phyloP scores from a whole-genome alignment of 1,284 basidiomycete genomes.

The Sporisorium graminicola region DNA sequence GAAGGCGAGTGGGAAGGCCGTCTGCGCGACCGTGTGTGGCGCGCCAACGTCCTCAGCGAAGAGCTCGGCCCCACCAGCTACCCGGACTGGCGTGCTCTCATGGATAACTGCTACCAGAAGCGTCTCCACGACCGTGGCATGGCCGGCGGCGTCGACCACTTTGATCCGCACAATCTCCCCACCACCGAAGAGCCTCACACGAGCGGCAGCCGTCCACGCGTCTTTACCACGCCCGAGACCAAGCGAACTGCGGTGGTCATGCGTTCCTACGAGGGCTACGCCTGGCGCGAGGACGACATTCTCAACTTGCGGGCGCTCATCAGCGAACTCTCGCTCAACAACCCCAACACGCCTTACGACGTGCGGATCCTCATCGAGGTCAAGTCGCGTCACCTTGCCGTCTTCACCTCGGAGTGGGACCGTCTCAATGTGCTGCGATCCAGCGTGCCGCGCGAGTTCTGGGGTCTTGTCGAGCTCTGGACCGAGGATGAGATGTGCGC shows the following conservation, averaged over 20 bases:
- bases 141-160: conserved; percentile 61
- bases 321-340: conserved; percentile 69
- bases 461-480: conserved; percentile 70
- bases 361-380: conserved; percentile 70
- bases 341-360: conserved; percentile 68
- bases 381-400: conserved; percentile 63
- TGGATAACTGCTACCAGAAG: conserved; percentile 68
- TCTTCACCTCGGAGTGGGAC: conserved; percentile 69
- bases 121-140: conserved; percentile 62
- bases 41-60: conserved; percentile 61
- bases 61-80: conserved; percentile 60
- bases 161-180: conserved; percentile 48
- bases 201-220: conserved; percentile 35
- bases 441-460: conserved; percentile 69
- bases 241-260: conserved; percentile 68
- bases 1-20: conserved; percentile 64
- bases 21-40: conserved; percentile 62
- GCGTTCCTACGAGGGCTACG: conserved; percentile 68
- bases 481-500: conserved; percentile 69
- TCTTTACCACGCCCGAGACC: conserved; percentile 62
- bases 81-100: conserved; percentile 68
- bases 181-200: conserved; percentile 44
- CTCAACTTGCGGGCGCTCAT: conserved; percentile 69
- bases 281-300: conserved; percentile 69
- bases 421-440: conserved; percentile 66